Evolutionary conservation across 441 rosid genomes (phyloP).

Genomic region (Populus hybrid): DNA sequence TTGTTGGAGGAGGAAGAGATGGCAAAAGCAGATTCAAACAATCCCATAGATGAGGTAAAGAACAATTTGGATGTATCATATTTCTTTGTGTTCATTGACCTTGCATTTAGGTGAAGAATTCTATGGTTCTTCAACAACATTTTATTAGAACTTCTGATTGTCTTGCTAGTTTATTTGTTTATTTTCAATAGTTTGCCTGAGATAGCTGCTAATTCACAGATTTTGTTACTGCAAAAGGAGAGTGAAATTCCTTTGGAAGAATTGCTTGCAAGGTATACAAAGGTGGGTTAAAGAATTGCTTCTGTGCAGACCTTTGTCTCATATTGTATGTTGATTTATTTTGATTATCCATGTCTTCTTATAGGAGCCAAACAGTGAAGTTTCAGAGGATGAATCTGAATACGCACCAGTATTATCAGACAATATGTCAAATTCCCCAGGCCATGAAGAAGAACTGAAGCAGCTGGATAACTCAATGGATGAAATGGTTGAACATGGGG

Average conservation of each 20-base stretch:
- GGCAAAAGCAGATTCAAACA: constrained; percentile 67
- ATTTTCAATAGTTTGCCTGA: constrained; percentile 1
- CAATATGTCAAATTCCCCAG: constrained; percentile 35
- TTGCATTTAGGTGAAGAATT: constrained; percentile 10
- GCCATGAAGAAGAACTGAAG: constrained; percentile 36
- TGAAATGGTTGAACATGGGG: constrained; percentile 41
- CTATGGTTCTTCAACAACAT: constrained; percentile 4
- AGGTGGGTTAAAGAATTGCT: constrained; percentile 62
- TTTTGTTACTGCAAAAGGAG: constrained; percentile 82
- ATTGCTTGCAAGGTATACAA: constrained; percentile 93
- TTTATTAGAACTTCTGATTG: neutral
- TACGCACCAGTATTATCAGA: constrained; percentile 64
- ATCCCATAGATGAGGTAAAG: constrained; percentile 73
- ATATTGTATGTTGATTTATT: constrained; percentile 18
- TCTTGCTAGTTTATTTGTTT: constrained; percentile 2
- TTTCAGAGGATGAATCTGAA: constrained; percentile 72
- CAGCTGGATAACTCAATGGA: constrained; percentile 39
- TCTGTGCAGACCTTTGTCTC: constrained; percentile 16
- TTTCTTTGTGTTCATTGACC: constrained; percentile 17
- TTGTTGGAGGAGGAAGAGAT: constrained; percentile 84
- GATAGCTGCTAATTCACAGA: constrained; percentile 44
- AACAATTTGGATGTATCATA: constrained; percentile 13
- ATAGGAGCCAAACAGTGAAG: constrained; percentile 60
- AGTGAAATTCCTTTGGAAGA: constrained; percentile 86
- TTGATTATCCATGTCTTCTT: constrained; percentile 29